Conservation (phyloP, 805 yeast species). For the Metschnikowia borealis region DNA sequence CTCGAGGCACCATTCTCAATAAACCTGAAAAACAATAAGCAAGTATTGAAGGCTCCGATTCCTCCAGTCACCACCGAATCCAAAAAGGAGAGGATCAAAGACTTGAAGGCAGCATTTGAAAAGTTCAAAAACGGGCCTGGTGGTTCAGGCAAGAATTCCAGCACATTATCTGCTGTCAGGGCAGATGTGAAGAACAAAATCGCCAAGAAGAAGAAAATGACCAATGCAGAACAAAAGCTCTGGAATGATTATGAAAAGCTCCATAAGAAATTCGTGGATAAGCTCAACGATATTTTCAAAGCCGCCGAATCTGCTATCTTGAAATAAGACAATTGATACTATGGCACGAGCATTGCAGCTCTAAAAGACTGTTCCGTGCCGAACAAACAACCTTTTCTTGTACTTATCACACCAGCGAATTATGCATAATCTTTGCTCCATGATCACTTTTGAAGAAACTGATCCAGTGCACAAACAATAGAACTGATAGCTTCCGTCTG, state of each 20-base stretch:
- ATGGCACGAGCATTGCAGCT: neutral
- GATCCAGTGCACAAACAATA: slow-evolving; percentile 41
- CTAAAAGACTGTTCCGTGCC: slow-evolving; percentile 45
- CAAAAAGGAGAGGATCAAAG: slow-evolving; percentile 52
- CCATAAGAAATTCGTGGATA: slow-evolving; percentile 60
- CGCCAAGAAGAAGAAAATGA: slow-evolving; percentile 43
- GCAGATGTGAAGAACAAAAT: slow-evolving; percentile 55
- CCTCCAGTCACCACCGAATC: slow-evolving; percentile 74
- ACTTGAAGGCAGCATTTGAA: slow-evolving; percentile 65
- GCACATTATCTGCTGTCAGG: slow-evolving; percentile 38
- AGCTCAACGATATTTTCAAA: slow-evolving; percentile 42
- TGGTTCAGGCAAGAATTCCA: slow-evolving; percentile 35
- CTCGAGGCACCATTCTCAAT: no score
- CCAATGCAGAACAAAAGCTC: slow-evolving; percentile 53
- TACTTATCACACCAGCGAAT: slow-evolving; percentile 74
- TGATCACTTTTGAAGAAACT: slow-evolving; percentile 52
- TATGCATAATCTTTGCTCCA: slow-evolving; percentile 58
- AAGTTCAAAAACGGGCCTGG: slow-evolving; percentile 48
- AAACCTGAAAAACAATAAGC: no score
- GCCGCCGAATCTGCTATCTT: slow-evolving; percentile 45
- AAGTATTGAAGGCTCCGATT: slow-evolving; percentile 65
- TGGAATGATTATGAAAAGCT: slow-evolving; percentile 61
- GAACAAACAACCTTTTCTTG: slow-evolving; percentile 66
- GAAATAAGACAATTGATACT: slow-evolving; percentile 21
- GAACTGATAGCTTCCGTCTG: slow-evolving; percentile 32